Evolutionary conservation across 2,329 filamentous ascomycete species (phyloP).

Genomic region (Raffaelea albimanens): DNA sequence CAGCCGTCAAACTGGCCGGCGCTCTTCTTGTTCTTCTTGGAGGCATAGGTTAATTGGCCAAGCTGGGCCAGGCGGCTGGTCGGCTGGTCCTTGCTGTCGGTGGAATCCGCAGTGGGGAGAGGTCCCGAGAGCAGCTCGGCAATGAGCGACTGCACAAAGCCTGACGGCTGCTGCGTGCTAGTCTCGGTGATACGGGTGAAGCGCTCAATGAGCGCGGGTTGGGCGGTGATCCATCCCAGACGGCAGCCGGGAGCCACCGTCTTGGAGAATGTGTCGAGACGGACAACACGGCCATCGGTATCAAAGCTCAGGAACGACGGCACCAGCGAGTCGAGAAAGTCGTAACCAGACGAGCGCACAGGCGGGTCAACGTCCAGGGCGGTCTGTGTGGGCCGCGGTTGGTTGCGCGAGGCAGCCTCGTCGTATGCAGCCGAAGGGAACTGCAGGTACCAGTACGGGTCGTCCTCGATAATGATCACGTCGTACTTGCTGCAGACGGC

Average conservation of each 20-base stretch:
- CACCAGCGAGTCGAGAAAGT: slow-evolving; percentile 73
- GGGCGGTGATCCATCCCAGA: slow-evolving; percentile 82
- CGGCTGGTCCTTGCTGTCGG: neutral
- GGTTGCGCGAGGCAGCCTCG: slow-evolving; percentile 38
- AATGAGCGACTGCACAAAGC: slow-evolving; percentile 80
- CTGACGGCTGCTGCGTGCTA: slow-evolving; percentile 74
- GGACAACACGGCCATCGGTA: slow-evolving; percentile 75
- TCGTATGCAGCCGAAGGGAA: slow-evolving; percentile 59
- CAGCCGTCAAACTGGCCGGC: slow-evolving; percentile 44
- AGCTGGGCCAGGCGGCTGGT: slow-evolving; percentile 9
- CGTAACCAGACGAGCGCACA: slow-evolving; percentile 49
- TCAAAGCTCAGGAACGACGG: slow-evolving; percentile 79
- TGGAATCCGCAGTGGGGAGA: slow-evolving; percentile 32
- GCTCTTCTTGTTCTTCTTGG: slow-evolving; percentile 19
- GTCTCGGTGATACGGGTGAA: slow-evolving; percentile 61
- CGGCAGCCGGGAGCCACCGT: slow-evolving; percentile 84
- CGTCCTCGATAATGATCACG: slow-evolving; percentile 85
- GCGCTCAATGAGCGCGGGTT: slow-evolving; percentile 68
- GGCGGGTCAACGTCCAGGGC: slow-evolving; percentile 15
- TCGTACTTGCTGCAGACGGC: slow-evolving; percentile 74
- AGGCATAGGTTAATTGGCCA: neutral
- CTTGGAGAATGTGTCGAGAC: slow-evolving; percentile 90
- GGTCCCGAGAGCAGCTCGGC: slow-evolving; percentile 68
- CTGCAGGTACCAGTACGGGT: slow-evolving; percentile 93
- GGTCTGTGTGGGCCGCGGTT: slow-evolving; percentile 8